These are phyloP conservation scores for Gentiana straminea DNA, from an alignment of 257 asterid genomes.

Conservation along the genomic window DNA sequence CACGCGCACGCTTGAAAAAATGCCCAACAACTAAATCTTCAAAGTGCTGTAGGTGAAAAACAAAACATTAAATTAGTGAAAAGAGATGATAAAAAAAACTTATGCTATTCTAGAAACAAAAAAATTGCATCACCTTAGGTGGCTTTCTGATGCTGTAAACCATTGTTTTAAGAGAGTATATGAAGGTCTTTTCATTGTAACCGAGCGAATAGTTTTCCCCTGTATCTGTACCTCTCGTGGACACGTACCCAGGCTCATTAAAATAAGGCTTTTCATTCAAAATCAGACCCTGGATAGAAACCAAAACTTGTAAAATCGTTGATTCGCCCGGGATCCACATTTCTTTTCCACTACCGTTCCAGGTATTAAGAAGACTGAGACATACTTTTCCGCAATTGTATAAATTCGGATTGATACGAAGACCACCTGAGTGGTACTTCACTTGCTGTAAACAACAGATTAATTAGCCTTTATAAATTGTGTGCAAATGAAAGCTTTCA, in stretches of 20 bases:
- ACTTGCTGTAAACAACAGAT: slow-evolving; percentile 47
- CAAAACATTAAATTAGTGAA: too few species aligned
- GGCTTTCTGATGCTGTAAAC: slow-evolving; percentile 63
- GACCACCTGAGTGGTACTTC: slow-evolving; percentile 83
- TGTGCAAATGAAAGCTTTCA: not conserved
- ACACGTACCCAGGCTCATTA: slow-evolving; percentile 86
- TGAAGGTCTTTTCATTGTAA: slow-evolving; percentile 61
- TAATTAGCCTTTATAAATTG: not conserved
- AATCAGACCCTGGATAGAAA: slow-evolving; percentile 90
- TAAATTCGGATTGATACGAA: slow-evolving; percentile 82
- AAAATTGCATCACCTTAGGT: slow-evolving; percentile 52
- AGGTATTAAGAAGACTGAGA: slow-evolving; percentile 88
- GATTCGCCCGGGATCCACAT: slow-evolving; percentile 73
- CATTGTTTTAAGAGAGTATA: slow-evolving; percentile 71
- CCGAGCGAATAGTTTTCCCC: slow-evolving; percentile 50
- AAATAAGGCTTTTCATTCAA: slow-evolving; percentile 82
- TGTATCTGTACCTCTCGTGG: slow-evolving; percentile 22
- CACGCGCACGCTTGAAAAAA: slow-evolving; percentile 48
- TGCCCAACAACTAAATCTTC: slow-evolving; percentile 72
- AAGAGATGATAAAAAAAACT: not conserved
- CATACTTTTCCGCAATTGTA: slow-evolving; percentile 85
- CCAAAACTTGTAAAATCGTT: slow-evolving; percentile 84
- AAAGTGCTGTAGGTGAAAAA: slow-evolving; percentile 39
- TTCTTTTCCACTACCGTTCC: slow-evolving; percentile 68
- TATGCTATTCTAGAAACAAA: not conserved